Base-by-base conservation (phyloP, 2,329 filamentous ascomycete genomes). In the Aureobasidium uvarum region DNA sequence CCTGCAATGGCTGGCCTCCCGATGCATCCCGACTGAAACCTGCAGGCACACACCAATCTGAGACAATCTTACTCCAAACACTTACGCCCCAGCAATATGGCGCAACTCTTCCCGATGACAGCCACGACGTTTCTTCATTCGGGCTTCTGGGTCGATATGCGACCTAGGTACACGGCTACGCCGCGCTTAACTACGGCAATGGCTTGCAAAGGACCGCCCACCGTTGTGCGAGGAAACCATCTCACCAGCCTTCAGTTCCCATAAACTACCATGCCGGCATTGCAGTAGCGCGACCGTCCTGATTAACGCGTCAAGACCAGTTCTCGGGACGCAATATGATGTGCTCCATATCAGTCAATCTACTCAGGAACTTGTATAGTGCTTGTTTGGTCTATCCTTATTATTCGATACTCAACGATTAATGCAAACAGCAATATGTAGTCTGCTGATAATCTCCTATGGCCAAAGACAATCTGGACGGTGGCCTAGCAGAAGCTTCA, bases 1-100 rank as follows among this genome's bases (percentile, higher is more conserved):
- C 18, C 25, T 25, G 38, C 28, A 20, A 10, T 33, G 28, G 39
- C 50, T 64, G 60, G 48, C 43, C 60, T 64, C 46, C 36, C 31
- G 50, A 28, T 64, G 60, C 60, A 55, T 55, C 38, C 13, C 13
- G 5, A 54, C 60, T 64, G 60, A 64, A 55, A 64, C 60, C 60
- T 64, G 60, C 60, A 64, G 60, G 60, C 41, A 45, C 60, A 28
- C 39, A 20, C 39, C 38, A 64, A 52, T 39, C 50, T 64, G 60
- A 55, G 50, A 64, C 60, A 64, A 64, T 64, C 60, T 64, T 50
- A 62, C 59, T 62, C 43, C 28, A 48, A 23, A 54, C 38, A 55
- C 28, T 46, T n/a, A 50, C 50, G 60, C 50, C 60, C 50, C 60
- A 50, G 48, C 50, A 5, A 20, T 25, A 54, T 55, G 60, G 60